Base-by-base conservation (phyloP, 768 basidiomycete species). In the Leccinum aurantiacum region DNA sequence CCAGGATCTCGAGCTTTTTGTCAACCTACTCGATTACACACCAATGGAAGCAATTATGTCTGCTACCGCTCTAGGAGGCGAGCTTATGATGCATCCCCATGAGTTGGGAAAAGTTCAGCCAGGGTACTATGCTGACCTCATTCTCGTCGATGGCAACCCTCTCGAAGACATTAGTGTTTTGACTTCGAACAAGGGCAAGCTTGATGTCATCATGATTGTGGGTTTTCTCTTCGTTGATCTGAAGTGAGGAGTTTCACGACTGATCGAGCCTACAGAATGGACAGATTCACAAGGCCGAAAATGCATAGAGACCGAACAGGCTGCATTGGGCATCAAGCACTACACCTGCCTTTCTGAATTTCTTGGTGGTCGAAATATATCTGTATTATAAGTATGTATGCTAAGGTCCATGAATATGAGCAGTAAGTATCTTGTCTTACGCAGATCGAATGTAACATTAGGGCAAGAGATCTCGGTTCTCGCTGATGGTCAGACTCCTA, bases 21-120 rank as follows among this genome's bases (percentile, higher is more conserved):
- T 77, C 56, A 72, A 74, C 6, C 66, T 71, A 5, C 61, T 77
- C 27, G 75, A 61, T 6, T 75, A 66, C 59, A 71, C 73, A 0
- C 75, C 76, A 8, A 74, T 77, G 75, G 75, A 77, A 41, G 71
- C 73, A 9, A 77, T 77, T 41, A 19, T 76, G 29, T 69, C 74
- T 3, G 75, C 73, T 14, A 77, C 74, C 0, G 71, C 72, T 0
- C 59, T 72, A n/a, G 76, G 76, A 11, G 76, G 75, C 14, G 75
- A 77, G 57, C 53, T 77, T 22, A 74, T 76, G 73, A 25, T 69
- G 50, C 76, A 70, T 52, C 73, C 75, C 1, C 53, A 76, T 19
- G 75, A 75, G n/a, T 63, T 77, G 6, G 76, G 75, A 2, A 76
- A 76, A 53, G 69, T 77, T 46, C 67, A 70, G 17, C 73, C 75